phyloP scores from a whole-genome alignment of 495 filamentous ascomycete genomes.

The Penicillium silybi region DNA sequence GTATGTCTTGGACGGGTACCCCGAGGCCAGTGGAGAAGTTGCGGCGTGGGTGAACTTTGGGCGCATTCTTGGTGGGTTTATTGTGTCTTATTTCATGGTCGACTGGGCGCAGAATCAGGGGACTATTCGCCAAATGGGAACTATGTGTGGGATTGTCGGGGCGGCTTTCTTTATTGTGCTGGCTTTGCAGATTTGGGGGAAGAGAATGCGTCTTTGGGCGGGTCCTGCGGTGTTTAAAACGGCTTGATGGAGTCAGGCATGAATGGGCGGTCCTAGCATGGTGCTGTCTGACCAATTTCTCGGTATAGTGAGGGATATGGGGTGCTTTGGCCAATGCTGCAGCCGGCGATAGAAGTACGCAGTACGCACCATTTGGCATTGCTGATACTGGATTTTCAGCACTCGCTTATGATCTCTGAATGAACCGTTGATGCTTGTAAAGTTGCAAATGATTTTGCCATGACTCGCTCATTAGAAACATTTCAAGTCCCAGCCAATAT shows the following conservation, averaged over 20 bases:
- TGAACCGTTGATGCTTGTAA: background rate
- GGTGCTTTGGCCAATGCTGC: no score
- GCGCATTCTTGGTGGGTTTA: conserved; percentile 44
- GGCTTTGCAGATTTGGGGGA: conserved; percentile 41
- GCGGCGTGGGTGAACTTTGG: conserved; percentile 49
- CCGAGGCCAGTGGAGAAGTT: conserved; percentile 54
- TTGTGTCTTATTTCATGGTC: conserved; percentile 50
- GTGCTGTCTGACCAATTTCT: no score
- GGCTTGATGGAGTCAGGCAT: background rate
- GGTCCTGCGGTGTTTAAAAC: conserved; percentile 20
- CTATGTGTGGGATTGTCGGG: conserved; percentile 43
- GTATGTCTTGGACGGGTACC: conserved; percentile 58
- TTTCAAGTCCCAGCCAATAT: background rate
- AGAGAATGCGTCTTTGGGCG: conserved; percentile 20
- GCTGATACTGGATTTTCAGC: background rate
- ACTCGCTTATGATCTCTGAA: background rate
- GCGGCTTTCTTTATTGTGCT: conserved; percentile 39
- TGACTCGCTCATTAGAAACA: background rate
- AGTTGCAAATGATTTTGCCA: background rate
- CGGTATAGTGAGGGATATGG: no score
- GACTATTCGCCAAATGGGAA: conserved; percentile 41
- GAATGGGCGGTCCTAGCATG: no score
- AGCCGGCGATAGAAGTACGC: no score
- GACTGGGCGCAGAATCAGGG: conserved; percentile 27
- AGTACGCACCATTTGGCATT: background rate